Conservation (phyloP, 148 eudicot species). For the Beta vulgaris region DNA sequence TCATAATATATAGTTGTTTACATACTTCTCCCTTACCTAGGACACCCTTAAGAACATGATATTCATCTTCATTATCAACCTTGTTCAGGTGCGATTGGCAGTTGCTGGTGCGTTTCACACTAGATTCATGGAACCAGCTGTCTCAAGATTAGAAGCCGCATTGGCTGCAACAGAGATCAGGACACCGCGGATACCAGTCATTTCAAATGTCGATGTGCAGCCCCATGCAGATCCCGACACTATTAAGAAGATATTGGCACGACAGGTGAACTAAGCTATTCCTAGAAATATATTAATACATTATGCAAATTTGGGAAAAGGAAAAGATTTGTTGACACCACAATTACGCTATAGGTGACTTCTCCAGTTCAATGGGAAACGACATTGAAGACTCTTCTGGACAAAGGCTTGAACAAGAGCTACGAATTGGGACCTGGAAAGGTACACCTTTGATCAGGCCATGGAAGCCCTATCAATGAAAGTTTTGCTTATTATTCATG, state of each 20-base stretch:
- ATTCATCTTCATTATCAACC: neutral
- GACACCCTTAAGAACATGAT: neutral
- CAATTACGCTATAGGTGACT: constrained; percentile 55
- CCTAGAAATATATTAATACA: neutral
- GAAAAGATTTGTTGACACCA: neutral
- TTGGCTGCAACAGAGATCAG: constrained; percentile 71
- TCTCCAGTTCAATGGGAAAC: constrained; percentile 98
- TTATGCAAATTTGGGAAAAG: neutral
- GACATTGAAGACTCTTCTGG: constrained; percentile 66
- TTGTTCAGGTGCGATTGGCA: constrained; percentile 74
- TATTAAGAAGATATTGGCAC: constrained; percentile 83
- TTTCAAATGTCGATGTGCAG: constrained; percentile 86
- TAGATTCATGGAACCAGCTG: constrained; percentile 88
- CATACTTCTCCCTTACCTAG: neutral
- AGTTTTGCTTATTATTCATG: neutral
- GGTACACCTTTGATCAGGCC: constrained; percentile 32
- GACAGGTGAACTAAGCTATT: constrained; percentile 48
- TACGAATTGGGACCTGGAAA: constrained; percentile 95
- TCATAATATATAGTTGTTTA: neutral
- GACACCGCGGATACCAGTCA: constrained; percentile 85
- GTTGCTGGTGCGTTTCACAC: constrained; percentile 93
- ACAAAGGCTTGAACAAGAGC: constrained; percentile 73
- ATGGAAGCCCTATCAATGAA: neutral
- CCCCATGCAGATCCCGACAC: constrained; percentile 91
- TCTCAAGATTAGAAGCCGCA: constrained; percentile 80